Percentiles rank a stretch among this genome's conserved stretches.
These are phyloP conservation scores for Arthrobotrys entomopaga DNA, from an alignment of 2,329 filamentous ascomycete species.

Conservation along the genomic window DNA sequence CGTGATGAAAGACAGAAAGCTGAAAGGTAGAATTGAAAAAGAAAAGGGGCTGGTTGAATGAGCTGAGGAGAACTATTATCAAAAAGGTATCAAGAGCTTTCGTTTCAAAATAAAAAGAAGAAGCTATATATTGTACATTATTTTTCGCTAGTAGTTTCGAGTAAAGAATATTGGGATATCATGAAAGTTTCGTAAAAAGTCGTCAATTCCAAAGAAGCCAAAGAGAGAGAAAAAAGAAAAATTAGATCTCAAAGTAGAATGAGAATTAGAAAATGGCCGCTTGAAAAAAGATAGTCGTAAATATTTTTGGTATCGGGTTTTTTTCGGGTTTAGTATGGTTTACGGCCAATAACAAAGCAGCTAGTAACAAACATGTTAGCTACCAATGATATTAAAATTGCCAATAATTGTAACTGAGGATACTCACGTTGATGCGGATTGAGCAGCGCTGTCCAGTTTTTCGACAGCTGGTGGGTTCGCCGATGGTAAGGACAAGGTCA, in stretches of 20 bases:
- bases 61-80: constrained; percentile 13
- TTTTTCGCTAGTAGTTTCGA: constrained; percentile 53
- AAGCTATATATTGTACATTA: constrained; percentile 52
- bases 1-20: neutral
- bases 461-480: constrained; percentile 39
- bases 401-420: neutral
- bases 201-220: constrained; percentile 24
- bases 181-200: constrained; percentile 51
- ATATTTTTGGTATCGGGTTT: constrained; percentile 4
- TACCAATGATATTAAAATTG: neutral
- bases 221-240: too few relatives aligned
- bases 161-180: constrained; percentile 41
- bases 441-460: constrained; percentile 23
- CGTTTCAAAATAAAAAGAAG: constrained; percentile 23
- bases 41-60: constrained; percentile 6
- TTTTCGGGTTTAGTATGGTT: constrained; percentile 37
- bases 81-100: constrained; percentile 53
- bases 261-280: constrained; percentile 14
- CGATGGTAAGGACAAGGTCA: constrained; percentile 42
- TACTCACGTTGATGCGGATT: constrained; percentile 44
- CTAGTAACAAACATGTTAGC: constrained; percentile 20
- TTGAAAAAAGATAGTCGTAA: constrained; percentile 23
- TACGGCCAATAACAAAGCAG: constrained; percentile 50
- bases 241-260: constrained; percentile 13
- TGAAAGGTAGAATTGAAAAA: too few relatives aligned